Conservation (phyloP, 2,329 filamentous ascomycete genomes). For the Intubia oerlemansii region DNA sequence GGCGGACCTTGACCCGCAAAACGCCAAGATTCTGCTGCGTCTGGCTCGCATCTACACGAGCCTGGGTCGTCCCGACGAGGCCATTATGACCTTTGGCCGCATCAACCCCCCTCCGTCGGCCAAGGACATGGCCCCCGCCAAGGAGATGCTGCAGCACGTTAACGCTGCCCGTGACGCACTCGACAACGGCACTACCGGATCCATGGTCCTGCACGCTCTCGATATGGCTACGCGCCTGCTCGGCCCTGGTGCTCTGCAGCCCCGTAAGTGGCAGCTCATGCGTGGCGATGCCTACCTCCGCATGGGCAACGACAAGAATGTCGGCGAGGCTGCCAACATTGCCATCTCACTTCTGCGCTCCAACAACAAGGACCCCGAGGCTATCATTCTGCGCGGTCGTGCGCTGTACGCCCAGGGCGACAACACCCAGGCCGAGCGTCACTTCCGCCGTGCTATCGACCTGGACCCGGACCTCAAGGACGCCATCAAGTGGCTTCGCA, state of each 20-base stretch:
- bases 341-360: constrained; percentile 69
- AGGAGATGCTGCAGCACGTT: constrained; percentile 68
- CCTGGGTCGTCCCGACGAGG: constrained; percentile 70
- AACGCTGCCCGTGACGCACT: constrained; percentile 60
- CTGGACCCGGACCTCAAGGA: constrained; percentile 84
- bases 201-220: constrained; percentile 79
- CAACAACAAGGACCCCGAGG: constrained; percentile 87
- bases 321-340: constrained; percentile 82
- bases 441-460: constrained; percentile 73
- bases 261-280: constrained; percentile 86
- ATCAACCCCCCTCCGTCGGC: constrained; percentile 63
- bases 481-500: constrained; percentile 71
- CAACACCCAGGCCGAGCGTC: constrained; percentile 82
- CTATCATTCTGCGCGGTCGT: constrained; percentile 69
- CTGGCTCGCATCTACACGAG: constrained; percentile 78
- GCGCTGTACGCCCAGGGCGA: constrained; percentile 82
- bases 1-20: constrained; percentile 63
- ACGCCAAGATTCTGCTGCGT: constrained; percentile 72
- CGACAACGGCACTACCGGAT: constrained; percentile 54
- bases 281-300: constrained; percentile 79
- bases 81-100: constrained; percentile 58
- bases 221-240: constrained; percentile 75
- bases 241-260: constrained; percentile 52
- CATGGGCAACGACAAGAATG: constrained; percentile 73
- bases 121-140: constrained; percentile 68